These are phyloP conservation scores for Talaromyces sp. DNA, from an alignment of 2,329 filamentous ascomycete genomes.

Conservation along the genomic window DNA sequence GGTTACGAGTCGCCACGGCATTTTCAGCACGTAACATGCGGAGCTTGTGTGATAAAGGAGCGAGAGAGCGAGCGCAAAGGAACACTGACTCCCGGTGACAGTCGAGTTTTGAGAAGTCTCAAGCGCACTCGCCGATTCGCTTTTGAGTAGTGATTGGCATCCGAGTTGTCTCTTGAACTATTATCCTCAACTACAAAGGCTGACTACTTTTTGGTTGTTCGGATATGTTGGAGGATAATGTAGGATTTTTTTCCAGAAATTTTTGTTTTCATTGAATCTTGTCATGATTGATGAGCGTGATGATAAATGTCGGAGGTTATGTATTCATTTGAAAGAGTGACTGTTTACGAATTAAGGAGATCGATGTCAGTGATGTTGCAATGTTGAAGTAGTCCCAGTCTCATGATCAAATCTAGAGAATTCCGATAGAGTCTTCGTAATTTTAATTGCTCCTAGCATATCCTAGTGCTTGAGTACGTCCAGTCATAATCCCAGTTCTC, in stretches of 20 bases:
- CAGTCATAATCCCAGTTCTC: background rate
- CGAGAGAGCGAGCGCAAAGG: background rate
- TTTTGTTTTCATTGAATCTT: background rate
- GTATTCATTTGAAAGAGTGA: background rate
- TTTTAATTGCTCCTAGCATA: background rate
- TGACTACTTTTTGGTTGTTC: background rate
- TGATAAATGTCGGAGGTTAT: background rate
- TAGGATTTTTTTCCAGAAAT: background rate
- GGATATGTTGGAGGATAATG: background rate
- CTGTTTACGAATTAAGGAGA: background rate
- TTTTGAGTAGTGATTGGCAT: background rate
- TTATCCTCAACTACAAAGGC: background rate
- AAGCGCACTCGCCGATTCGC: background rate
- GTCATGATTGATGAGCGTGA: background rate
- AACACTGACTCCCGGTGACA: background rate
- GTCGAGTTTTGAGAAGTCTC: background rate
- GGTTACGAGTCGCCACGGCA: slow-evolving; percentile 44
- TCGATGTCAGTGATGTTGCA: background rate
- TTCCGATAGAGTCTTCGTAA: background rate
- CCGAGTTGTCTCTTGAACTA: background rate
- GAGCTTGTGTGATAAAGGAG: background rate
- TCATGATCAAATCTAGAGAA: background rate
- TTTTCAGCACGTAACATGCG: slow-evolving; percentile 50
- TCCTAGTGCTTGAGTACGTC: background rate
- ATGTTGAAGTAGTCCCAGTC: background rate